Conservation (phyloP, 495 filamentous ascomycete species). For the Penicillium canescens region DNA sequence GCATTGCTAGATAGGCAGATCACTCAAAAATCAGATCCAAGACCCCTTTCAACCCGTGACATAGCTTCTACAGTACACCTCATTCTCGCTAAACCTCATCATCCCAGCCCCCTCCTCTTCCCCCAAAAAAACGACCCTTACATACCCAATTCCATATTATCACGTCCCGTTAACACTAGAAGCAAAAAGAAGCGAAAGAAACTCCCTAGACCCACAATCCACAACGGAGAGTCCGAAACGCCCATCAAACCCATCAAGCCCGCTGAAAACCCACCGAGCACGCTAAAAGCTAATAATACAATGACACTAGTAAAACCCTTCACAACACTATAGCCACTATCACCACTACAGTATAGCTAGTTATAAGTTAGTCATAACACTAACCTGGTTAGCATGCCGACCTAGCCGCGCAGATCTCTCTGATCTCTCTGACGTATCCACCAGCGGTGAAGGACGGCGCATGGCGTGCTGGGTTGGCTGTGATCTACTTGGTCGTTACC, state of each 20-base stretch:
- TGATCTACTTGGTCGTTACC: background rate
- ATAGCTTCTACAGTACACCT: no score
- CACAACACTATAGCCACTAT: constrained; percentile 13
- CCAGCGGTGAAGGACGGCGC: constrained; percentile 22
- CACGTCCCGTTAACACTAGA: background rate
- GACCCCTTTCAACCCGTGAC: no score
- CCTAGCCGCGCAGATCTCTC: constrained; percentile 29
- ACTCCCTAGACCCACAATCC: background rate
- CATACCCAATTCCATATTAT: background rate
- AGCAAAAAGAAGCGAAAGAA: constrained; percentile 1
- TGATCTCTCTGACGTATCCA: constrained; percentile 18
- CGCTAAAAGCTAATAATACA: no score
- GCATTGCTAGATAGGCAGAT: no score
- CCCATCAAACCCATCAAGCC: no score
- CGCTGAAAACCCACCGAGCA: no score
- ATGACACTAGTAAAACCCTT: constrained; percentile 11
- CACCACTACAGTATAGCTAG: background rate
- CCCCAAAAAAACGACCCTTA: background rate
- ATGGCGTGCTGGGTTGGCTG: background rate
- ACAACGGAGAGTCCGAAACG: no score
- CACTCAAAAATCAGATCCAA: no score
- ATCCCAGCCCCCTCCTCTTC: no score
- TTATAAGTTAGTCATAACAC: no score
- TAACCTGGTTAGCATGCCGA: constrained; percentile 14
- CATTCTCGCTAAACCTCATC: no score